Conservation (phyloP, 2,329 filamentous ascomycete species). For the Penicillium sp. region DNA sequence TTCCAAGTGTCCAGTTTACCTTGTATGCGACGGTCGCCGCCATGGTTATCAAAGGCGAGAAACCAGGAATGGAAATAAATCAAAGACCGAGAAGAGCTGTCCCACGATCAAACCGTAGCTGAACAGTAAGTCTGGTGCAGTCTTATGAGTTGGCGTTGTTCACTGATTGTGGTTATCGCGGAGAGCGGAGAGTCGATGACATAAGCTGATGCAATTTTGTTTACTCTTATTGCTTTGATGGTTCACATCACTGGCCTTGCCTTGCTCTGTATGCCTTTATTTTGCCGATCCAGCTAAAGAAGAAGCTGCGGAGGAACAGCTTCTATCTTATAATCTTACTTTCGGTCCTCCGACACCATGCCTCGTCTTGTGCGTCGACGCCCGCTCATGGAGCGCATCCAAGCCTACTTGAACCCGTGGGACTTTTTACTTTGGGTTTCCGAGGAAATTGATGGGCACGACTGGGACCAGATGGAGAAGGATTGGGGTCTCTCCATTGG, state of each 20-base stretch:
- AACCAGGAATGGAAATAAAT: not conserved
- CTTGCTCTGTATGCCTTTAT: constrained; percentile 10
- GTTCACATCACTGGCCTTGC: constrained; percentile 1
- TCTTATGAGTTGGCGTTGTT: constrained; percentile 2
- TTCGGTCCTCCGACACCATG: constrained; percentile 52
- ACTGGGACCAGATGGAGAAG: constrained; percentile 79
- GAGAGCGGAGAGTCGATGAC: constrained; percentile 15
- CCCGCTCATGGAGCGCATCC: constrained; percentile 77
- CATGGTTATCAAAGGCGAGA: constrained; percentile 45
- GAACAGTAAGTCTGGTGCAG: not conserved
- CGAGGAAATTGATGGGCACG: constrained; percentile 86
- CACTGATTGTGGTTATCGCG: constrained; percentile 23
- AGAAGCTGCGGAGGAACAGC: constrained; percentile 21
- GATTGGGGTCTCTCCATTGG: constrained; percentile 75
- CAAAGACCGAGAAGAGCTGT: not conserved
- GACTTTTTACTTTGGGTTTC: constrained; percentile 90
- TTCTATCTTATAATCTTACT: constrained; percentile 2
- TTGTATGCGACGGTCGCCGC: constrained; percentile 62
- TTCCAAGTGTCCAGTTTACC: constrained; percentile 29
- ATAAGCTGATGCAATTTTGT: constrained; percentile 24
- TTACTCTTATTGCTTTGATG: constrained; percentile 4
- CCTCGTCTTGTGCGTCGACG: constrained; percentile 80
- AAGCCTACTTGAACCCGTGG: constrained; percentile 77
- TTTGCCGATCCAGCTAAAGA: not conserved
- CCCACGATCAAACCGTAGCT: not conserved